Percentiles rank a stretch among this genome's conserved stretches.
Evolutionary conservation across 202 grass and related monocot genomes (phyloP).

Genomic region (Saccharum hybrid): DNA sequence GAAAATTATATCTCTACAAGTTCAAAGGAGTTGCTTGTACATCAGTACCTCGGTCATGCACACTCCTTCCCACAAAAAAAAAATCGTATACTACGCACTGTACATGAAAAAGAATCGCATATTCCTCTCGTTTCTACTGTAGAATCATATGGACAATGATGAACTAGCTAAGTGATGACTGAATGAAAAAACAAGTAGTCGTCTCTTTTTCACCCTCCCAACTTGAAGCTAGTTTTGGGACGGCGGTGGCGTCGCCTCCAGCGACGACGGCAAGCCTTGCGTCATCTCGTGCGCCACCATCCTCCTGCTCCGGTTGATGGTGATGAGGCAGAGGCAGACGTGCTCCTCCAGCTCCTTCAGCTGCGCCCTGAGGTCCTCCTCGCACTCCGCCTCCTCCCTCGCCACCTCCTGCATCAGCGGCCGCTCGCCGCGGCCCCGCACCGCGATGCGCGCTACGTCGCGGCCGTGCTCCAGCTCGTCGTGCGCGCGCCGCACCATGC

Average conservation of each 20-base stretch:
- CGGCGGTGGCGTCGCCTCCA: not conserved
- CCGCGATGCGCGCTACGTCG: conserved; percentile 63
- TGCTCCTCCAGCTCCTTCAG: conserved; percentile 82
- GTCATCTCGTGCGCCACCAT: conserved; percentile 62
- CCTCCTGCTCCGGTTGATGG: conserved; percentile 74
- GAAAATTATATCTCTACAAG: not conserved
- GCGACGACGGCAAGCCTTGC: not conserved
- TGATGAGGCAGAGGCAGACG: conserved; percentile 75
- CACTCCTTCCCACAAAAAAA: not conserved
- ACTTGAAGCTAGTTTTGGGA: not conserved
- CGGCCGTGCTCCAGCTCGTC: conserved; percentile 89
- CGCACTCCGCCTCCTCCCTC: conserved; percentile 66
- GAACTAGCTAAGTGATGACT: not conserved
- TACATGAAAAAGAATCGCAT: not conserved
- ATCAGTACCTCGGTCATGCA: not conserved
- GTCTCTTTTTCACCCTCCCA: too few species aligned
- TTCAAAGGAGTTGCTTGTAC: not conserved
- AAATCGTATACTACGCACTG: not conserved
- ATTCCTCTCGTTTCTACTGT: not conserved
- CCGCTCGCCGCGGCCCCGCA: conserved; percentile 44
- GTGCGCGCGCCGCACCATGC: conserved; percentile 72
- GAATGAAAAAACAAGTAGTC: too few species aligned
- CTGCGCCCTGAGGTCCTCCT: conserved; percentile 54
- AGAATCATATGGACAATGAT: not conserved
- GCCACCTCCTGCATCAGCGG: conserved; percentile 66